Evolutionary conservation across 176 grass and related monocot genomes (phyloP).

Genomic region (Guadua angustifolia): DNA sequence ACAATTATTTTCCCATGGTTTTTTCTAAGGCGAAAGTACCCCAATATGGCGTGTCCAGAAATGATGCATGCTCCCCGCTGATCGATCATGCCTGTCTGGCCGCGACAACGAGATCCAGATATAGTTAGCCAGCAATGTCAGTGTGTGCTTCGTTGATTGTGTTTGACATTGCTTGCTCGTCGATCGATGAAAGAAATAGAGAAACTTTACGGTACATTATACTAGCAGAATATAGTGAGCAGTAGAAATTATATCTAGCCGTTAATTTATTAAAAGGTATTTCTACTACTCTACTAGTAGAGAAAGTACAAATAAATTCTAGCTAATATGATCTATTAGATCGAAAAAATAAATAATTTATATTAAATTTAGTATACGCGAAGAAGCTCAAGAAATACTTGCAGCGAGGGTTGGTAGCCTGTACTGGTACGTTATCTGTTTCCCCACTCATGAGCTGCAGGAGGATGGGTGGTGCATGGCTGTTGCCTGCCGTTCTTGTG

Average conservation of each 20-base stretch:
- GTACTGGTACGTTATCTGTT: neutral
- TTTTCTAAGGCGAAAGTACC: too few relatives aligned
- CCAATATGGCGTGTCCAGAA: neutral
- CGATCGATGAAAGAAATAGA: neutral
- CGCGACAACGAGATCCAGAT: constrained; percentile 13
- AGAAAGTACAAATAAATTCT: too few relatives aligned
- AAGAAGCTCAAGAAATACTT: too few relatives aligned
- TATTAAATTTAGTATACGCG: too few relatives aligned
- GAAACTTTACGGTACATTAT: too few relatives aligned
- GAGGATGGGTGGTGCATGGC: neutral
- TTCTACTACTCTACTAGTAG: too few relatives aligned
- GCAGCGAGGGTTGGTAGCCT: neutral
- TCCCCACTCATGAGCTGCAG: neutral
- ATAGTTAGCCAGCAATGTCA: neutral
- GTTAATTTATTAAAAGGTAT: too few relatives aligned
- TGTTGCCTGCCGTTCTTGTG: neutral
- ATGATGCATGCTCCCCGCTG: neutral
- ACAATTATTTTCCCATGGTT: too few relatives aligned
- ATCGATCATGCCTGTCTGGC: neutral
- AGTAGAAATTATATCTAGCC: too few relatives aligned
- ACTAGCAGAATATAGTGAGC: too few relatives aligned
- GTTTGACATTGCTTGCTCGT: constrained; percentile 10
- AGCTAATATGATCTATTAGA: too few relatives aligned
- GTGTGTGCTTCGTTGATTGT: neutral
- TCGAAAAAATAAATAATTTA: too few relatives aligned